Conservation (phyloP, 805 yeast species). For the Kregervanrija fluxuum region DNA sequence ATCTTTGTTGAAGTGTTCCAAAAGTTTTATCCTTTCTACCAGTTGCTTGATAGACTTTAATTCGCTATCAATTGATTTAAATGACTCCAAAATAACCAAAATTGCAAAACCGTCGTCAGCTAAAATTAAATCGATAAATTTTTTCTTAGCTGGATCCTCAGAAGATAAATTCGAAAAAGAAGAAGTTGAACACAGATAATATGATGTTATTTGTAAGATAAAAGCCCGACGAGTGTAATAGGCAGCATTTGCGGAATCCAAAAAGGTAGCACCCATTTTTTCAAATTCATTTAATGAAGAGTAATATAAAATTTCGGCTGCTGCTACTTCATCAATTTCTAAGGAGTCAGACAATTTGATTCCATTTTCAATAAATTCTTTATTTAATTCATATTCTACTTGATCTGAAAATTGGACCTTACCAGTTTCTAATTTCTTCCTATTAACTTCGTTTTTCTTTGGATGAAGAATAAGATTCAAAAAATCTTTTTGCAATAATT, state of each 20-base stretch:
- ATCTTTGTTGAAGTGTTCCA: constrained; percentile 39
- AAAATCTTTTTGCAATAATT: constrained; percentile 35
- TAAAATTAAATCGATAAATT: not conserved
- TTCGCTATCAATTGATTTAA: constrained; percentile 50
- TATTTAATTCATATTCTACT: constrained; percentile 53
- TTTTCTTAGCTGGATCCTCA: not conserved
- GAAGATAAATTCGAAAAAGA: not conserved
- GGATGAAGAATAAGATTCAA: constrained; percentile 34
- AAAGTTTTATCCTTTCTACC: constrained; percentile 44
- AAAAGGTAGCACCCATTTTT: constrained; percentile 39
- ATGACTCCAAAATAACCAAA: constrained; percentile 36
- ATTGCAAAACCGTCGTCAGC: constrained; percentile 1
- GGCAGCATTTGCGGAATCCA: constrained; percentile 59
- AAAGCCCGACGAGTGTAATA: constrained; percentile 66
- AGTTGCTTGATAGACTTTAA: constrained; percentile 46
- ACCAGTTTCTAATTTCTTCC: constrained; percentile 41
- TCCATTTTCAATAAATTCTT: constrained; percentile 55
- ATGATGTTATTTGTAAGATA: constrained; percentile 59
- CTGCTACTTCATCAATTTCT: constrained; percentile 66
- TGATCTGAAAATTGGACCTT: constrained; percentile 46
- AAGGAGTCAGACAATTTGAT: constrained; percentile 55
- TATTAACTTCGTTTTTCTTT: constrained; percentile 37
- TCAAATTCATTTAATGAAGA: constrained; percentile 31
- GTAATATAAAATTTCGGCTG: constrained; percentile 59
- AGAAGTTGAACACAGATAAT: constrained; percentile 23